These are phyloP conservation scores for Trichosanthes truncata DNA, from an alignment of 306 rosid genomes.

Conservation along the genomic window DNA sequence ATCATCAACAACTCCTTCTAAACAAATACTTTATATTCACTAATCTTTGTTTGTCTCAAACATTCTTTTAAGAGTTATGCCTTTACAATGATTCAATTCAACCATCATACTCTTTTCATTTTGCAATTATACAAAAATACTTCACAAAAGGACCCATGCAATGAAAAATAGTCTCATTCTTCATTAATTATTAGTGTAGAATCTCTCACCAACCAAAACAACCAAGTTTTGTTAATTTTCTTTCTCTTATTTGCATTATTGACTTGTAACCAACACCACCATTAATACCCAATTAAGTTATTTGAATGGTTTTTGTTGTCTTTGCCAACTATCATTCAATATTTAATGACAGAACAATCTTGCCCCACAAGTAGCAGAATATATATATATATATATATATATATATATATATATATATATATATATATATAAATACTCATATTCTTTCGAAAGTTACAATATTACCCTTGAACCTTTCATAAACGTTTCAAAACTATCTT, in stretches of 20 bases:
- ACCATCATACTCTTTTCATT: background rate
- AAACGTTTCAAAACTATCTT: too few relatives aligned
- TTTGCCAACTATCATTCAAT: background rate
- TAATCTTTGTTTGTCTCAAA: background rate
- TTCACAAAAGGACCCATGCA: background rate
- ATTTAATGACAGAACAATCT: too few relatives aligned
- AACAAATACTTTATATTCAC: background rate
- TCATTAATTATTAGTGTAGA: background rate
- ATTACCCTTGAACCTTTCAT: too few relatives aligned
- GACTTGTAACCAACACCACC: background rate
- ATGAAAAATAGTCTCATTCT: background rate
- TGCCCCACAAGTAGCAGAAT: too few relatives aligned
- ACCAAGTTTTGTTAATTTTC: background rate
- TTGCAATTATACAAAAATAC: background rate
- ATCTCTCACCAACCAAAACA: background rate
- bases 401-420: too few relatives aligned
- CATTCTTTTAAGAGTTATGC: background rate
- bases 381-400: too few relatives aligned
- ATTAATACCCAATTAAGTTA: background rate
- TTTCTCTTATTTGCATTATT: background rate
- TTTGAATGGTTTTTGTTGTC: too few relatives aligned
- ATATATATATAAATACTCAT: too few relatives aligned
- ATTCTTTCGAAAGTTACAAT: too few relatives aligned
- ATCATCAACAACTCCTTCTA: background rate
- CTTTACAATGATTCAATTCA: background rate